Evolutionary conservation across 345 rosid genomes (phyloP).

Genomic region (Rhizophora mangle): DNA sequence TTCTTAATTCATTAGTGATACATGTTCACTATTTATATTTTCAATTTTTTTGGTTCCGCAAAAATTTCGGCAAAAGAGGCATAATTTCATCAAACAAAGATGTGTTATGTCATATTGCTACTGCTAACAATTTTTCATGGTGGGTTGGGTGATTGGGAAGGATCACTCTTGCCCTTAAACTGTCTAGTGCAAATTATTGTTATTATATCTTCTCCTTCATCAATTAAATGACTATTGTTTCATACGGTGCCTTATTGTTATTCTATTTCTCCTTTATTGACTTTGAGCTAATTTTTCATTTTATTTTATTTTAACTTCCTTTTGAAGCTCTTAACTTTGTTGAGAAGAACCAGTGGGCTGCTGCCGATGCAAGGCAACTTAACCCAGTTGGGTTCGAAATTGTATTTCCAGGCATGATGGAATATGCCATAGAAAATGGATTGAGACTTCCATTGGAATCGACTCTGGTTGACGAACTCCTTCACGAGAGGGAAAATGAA

Average conservation of each 20-base stretch:
- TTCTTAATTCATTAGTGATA: no score
- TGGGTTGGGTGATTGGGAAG: no score
- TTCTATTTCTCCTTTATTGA: no score
- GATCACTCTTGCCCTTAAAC: no score
- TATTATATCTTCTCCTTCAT: neutral
- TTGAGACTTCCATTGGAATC: constrained; percentile 8
- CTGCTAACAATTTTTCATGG: no score
- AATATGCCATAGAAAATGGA: neutral
- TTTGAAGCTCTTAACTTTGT: constrained; percentile 8
- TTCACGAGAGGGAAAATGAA: neutral
- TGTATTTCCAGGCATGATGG: constrained; percentile 14
- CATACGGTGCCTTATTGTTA: no score
- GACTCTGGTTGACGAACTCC: neutral
- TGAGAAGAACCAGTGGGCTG: constrained; percentile 8
- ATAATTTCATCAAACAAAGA: no score
- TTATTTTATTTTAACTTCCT: neutral
- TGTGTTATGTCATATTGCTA: no score
- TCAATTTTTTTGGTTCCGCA: no score
- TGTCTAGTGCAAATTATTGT: neutral
- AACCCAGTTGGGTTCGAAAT: constrained; percentile 8
- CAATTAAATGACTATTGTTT: neutral
- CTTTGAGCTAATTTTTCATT: neutral
- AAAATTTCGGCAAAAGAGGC: no score
- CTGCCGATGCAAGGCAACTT: neutral
- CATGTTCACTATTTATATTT: no score